A percentile compares a stretch with the other conserved stretches of the same genome.
Evolutionary conservation across 2,329 filamentous ascomycete species (phyloP).

Genomic region (Dothidotthia symphoricarpi): DNA sequence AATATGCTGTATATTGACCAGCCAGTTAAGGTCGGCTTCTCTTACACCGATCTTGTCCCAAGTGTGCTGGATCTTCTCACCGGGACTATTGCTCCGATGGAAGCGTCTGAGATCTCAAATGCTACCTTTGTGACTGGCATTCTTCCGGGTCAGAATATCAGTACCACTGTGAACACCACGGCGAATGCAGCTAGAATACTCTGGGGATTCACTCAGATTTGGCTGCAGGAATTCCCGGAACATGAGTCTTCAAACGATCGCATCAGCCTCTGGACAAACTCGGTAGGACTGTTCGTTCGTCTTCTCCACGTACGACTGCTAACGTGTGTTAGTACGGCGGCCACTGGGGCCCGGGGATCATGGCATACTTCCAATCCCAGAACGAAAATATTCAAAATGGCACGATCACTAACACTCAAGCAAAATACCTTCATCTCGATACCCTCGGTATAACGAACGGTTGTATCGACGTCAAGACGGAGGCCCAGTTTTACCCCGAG

Average conservation of each 20-base stretch:
- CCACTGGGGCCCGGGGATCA: constrained; percentile 54
- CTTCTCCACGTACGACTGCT: not conserved
- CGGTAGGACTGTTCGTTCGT: constrained; percentile 2
- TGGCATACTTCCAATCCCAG: constrained; percentile 53
- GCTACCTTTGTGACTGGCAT: constrained; percentile 8
- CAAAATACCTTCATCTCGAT: constrained; percentile 39
- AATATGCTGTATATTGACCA: constrained; percentile 65
- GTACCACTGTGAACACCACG: constrained; percentile 15
- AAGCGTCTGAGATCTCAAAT: constrained; percentile 8
- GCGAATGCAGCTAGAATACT: constrained; percentile 16
- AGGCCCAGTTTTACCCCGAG: constrained; percentile 47
- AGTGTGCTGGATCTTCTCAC: constrained; percentile 13
- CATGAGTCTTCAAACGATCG: constrained; percentile 18
- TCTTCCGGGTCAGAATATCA: constrained; percentile 10
- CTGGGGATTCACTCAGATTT: constrained; percentile 21
- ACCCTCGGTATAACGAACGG: constrained; percentile 48
- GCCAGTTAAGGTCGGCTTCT: constrained; percentile 60
- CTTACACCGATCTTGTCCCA: constrained; percentile 22
- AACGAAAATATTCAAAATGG: constrained; percentile 51
- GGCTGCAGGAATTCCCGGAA: constrained; percentile 22
- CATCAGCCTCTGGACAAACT: constrained; percentile 31
- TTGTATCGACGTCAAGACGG: constrained; percentile 48
- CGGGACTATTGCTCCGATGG: constrained; percentile 5
- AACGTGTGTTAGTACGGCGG: constrained; percentile 48
- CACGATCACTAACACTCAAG: constrained; percentile 31